Base-by-base conservation (phyloP, 2,329 filamentous ascomycete genomes). In the Xylariomycetidae sp. region DNA sequence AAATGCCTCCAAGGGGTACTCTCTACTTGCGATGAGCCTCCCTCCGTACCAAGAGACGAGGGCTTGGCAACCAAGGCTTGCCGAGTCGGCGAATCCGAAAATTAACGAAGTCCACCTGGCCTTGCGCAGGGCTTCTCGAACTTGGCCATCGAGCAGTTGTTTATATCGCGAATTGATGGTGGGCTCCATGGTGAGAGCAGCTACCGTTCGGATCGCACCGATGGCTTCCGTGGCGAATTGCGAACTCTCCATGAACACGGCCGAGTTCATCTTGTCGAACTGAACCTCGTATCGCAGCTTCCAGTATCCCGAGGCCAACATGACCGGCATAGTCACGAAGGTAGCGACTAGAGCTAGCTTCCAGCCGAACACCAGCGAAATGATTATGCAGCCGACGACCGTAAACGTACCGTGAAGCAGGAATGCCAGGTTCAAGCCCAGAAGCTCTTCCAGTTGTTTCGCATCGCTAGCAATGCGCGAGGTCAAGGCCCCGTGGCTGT, bases 171-270 rank as follows among this genome's bases (percentile, higher is more conserved):
- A 49, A 22, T 71, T 65, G 37, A 86, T 83, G n/a, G 66, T 61
- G 36, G 76, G 64, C 51, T 87, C 83, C 52, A 87, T 71, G 2
- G 77, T 82, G 11, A 87, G 62, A 1, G 80, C 70, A 0, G 77
- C 65, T 3, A 87, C 82, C 0, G 82, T 87, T 8, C 82, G 69
- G 51, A 85, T 83, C 0, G 82, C 82, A 2, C 76, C 72, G 23
- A 87, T 81, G 7, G 81, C 74, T 53, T 88, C 83, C 0, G 80
- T 73, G 0, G 80, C 82, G 45, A 86, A 85, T 49, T 82, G 74
- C 13, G 82, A 82, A 48, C 79, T 85, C 39, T 80, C 74, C 6
- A 70, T 67, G 44, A 85, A 86, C 0, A 85, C 77, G 7, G 67
- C 67, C 3, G 73, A 69, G 43, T 81, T 84, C 65, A 81, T 74